Conservation (phyloP, 1,284 basidiomycete genomes). For the Microbotryomycetes sp. region DNA sequence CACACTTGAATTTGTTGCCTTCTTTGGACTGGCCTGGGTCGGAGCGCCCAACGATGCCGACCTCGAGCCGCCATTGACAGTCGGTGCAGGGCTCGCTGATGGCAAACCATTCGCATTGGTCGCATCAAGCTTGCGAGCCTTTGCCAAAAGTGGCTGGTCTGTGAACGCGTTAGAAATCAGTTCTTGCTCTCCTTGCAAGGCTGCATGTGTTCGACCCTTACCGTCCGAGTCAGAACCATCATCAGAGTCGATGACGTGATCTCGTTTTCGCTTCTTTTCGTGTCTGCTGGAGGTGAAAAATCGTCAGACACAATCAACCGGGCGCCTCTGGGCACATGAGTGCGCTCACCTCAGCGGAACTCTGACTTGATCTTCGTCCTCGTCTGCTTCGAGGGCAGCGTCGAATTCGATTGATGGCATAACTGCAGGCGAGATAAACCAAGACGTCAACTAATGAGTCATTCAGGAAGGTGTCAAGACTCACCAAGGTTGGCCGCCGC, state of each 20-base stretch:
- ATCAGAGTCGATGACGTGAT: slow-evolving; percentile 24
- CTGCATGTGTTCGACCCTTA: too few relatives aligned
- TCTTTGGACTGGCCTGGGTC: too few relatives aligned
- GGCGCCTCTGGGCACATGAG: background rate
- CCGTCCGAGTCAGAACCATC: slow-evolving; percentile 25
- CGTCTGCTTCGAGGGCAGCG: slow-evolving; percentile 17
- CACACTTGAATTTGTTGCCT: too few relatives aligned
- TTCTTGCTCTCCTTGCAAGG: too few relatives aligned
- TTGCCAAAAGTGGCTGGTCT: slow-evolving; percentile 15
- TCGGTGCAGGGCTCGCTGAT: background rate
- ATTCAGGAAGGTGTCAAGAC: too few relatives aligned
- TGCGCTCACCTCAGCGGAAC: slow-evolving; percentile 13
- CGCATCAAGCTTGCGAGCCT: slow-evolving; percentile 19
- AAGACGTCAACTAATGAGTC: too few relatives aligned
- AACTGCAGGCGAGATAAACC: too few relatives aligned
- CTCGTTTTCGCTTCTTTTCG: slow-evolving; percentile 33
- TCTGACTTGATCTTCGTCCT: slow-evolving; percentile 20
- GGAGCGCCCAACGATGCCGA: background rate
- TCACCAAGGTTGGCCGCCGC: too few relatives aligned
- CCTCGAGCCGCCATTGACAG: background rate
- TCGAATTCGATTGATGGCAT: background rate
- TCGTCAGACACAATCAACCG: background rate
- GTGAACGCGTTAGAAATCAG: background rate
- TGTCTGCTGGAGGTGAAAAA: background rate
- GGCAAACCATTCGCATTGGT: background rate